Base-by-base conservation (phyloP, 768 basidiomycete species). In the Tylopilus sp. region DNA sequence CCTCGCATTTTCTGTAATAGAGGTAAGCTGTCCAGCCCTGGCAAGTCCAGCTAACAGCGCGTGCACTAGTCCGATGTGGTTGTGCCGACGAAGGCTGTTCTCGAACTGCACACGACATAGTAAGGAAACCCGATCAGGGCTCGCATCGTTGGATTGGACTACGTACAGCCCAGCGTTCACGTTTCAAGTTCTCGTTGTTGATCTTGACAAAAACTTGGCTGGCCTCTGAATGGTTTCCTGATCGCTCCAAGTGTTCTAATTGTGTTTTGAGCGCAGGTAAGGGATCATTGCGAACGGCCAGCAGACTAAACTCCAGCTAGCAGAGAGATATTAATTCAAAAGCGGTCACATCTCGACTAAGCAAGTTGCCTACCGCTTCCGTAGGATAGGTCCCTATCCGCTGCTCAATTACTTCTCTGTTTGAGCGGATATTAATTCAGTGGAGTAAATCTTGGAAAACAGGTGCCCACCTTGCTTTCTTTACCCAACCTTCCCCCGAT, bases 361-460 rank as follows among this genome's bases (percentile, higher is more conserved):
- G 31, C 10, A 59, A 28, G 76, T 44, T 21, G 40, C 88, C 62
- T 72, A 97, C 92, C 54, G 94, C 85, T 57, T 89, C 93, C 18
- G 80, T 69, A 10, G 93, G 93, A 69, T 99, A 95, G 11, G 91
- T 95, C 20, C 79, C 82, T 72, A 99, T 99, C 55, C 95, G 81
- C 23, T 76, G 75, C 68, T 95, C 88, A 46, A 98, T 91, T 22
- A 88, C 88, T 57, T 86, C 85, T 61, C 89, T 91, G n/a, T 36
- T 53, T 31, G 48, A 35, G 56, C 48, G 58, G 46, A 42, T 44
- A 65, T 64, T 52, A 63, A 57, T 44, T 50, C 48, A 48, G 48
- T 49, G 38, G 33, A 51, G 22, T 50, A 49, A 56, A 40, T 48
- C 30, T 43, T 51, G 10, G 41, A 53, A 22, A 49, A 28, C 21